Evolutionary conservation across 805 yeast species (phyloP), one percentile per base, ranked within the genome.

Genomic region (Jamesozyma rosinii): DNA sequence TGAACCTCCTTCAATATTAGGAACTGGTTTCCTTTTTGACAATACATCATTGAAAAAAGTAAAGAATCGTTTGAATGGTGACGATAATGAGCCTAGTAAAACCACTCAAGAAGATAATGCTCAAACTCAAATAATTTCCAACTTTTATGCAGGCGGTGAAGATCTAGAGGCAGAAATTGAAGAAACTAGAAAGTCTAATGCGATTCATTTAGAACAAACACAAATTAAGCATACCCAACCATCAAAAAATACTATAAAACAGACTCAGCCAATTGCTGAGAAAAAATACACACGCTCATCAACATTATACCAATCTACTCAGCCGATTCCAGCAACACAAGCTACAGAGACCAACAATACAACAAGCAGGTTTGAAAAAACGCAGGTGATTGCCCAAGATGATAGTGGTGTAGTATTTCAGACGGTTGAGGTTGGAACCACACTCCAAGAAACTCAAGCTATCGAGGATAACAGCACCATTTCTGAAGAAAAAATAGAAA

Each of bases 131-230:
- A 27, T 43, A 3, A 45, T 57, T 6, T 34, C 52, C 3, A 49
- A 47, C 21, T 39, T 56, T 18, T 59, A 59, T 44, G 54, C 45
- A 5, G 63, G 57, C 29, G 63, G 50, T 42, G 49, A 49, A 39
- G 50, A 51, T 22, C 35, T 51, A 34, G 48, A 45, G 30, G 38
- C 24, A 2, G 4, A 35, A 2, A 44, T 38, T 20, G 21, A 31
- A 13, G 34, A 35, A 27, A 20, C 17, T 22, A 26, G 40, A 34
- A 22, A 22, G 30, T 30, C 29, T 19, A 17, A 36, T 10, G 33
- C 33, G 34, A 18, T 42, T 11, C n/a, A 31, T 31, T 5, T 20
- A 19, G 26, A 19, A 34, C 35, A 33, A 33, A 19, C 18, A 17
- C 19, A 13, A 35, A 21, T 33, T 8, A 17, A 33, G 13, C 35